Evolutionary conservation across 345 rosid species (phyloP).

Genomic region (Sonneratia caseolaris): DNA sequence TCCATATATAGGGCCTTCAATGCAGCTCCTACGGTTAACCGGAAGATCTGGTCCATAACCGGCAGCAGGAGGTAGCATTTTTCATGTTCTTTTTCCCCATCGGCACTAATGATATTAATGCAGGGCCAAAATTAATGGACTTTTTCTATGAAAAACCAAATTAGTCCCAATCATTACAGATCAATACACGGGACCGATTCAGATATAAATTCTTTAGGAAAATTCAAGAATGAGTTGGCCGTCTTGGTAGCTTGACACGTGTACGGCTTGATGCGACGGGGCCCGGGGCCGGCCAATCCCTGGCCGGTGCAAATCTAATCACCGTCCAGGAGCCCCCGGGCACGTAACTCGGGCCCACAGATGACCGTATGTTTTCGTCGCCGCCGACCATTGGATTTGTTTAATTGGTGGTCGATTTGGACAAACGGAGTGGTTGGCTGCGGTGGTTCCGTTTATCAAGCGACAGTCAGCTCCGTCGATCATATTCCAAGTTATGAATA

Average conservation of each 20-base stretch:
- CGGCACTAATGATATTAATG: no score
- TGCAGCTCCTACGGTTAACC: not conserved
- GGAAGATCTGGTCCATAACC: not conserved
- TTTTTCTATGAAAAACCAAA: not conserved
- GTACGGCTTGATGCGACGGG: not conserved
- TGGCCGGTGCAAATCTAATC: conserved; percentile 6
- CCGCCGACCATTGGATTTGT: conserved; percentile 42
- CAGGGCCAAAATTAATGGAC: not conserved
- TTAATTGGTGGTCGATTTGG: conserved; percentile 6
- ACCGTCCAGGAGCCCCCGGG: conserved; percentile 17
- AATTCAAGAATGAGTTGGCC: conserved; percentile 9
- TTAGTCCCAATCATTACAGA: no score
- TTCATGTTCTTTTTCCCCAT: no score
- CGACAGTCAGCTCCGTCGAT: not conserved
- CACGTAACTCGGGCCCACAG: conserved; percentile 9
- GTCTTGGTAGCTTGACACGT: conserved; percentile 23
- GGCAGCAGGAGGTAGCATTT: not conserved
- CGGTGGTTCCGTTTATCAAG: not conserved
- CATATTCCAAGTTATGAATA: not conserved
- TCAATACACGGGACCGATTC: no score
- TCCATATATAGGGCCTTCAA: conserved; percentile 18
- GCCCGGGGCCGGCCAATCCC: conserved; percentile 1
- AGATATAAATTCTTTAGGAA: no score
- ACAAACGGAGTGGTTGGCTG: conserved; percentile 3
- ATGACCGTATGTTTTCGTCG: conserved; percentile 15